These are phyloP conservation scores for Solanum hybrid DNA, from an alignment of 305 asterid genomes.

Conservation along the genomic window DNA sequence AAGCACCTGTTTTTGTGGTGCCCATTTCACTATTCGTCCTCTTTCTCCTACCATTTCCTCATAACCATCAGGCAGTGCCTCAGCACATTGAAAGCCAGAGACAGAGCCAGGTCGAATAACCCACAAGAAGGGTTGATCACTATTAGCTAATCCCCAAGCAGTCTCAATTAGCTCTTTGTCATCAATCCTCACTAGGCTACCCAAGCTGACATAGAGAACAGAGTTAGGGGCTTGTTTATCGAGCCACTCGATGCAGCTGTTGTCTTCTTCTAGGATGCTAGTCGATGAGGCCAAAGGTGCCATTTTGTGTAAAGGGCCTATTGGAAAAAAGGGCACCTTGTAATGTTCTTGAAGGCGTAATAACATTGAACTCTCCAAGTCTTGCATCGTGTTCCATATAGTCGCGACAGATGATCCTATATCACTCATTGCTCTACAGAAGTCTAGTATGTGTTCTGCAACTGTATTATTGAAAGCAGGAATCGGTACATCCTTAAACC, in stretches of 20 bases:
- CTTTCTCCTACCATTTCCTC: too few species aligned
- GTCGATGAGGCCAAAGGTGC: neutral
- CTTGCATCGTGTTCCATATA: constrained; percentile 1
- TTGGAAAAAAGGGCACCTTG: neutral
- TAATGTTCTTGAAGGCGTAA: neutral
- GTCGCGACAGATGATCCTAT: constrained; percentile 6
- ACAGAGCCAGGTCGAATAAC: too few species aligned
- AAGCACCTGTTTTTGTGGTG: too few species aligned
- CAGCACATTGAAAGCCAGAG: too few species aligned
- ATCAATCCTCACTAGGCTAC: too few species aligned
- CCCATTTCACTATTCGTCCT: too few species aligned
- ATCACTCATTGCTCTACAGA: neutral
- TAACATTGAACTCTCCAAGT: neutral
- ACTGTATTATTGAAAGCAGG: neutral
- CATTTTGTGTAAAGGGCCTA: constrained; percentile 3
- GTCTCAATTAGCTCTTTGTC: too few species aligned
- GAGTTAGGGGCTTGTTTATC: neutral
- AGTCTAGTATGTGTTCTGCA: neutral
- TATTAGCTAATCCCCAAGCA: too few species aligned
- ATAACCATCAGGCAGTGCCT: too few species aligned
- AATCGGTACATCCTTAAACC: constrained; percentile 8
- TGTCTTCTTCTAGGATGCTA: neutral
- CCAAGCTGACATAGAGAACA: too few species aligned
- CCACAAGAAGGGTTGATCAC: too few species aligned
- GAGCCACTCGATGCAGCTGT: too few species aligned